Evolutionary conservation across 306 rosid genomes (phyloP), one percentile per base, ranked within the genome.

Genomic region (Begonia masoniana): DNA sequence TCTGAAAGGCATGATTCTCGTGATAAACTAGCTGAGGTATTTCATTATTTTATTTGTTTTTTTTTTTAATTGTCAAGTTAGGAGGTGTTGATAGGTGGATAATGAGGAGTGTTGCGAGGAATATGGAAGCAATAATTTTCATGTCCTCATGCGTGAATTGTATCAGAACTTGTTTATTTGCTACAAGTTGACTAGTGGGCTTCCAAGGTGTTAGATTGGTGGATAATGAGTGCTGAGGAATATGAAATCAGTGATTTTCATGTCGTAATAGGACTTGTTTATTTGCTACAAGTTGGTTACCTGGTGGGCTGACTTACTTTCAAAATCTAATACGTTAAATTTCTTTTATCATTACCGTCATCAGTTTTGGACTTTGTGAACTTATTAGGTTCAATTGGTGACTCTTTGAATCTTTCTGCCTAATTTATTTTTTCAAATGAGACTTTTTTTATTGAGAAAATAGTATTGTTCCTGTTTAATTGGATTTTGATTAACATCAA

Each of bases 21-120:
- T n/a, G 96, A 83, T 62, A 52, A 71, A 60, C 72, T 81, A 4
- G 62, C 65, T 5, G 94, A 87, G 94, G 96, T 87, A 60, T 59
- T 49, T 51, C 54, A 8, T 13, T 47, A 10, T 48, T n/a, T 15
- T 17, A 17, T 39, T 65, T 41, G 4, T 43, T 43, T 65, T 10
- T n/a, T n/a, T n/a, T 10, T 51, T 48, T 56, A 52, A 59, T 47
- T 21, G 16, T 64, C 15, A 66, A 50, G 9, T 49, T 41, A 4
- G 24, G 17, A 35, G 50, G 23, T 9, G n/a, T 51, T 45, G 6
- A 12, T 45, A 3, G 49, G 49, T 45, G n/a, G n/a, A 45, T 45
- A 11, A 45, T 45, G 15, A 7, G 15, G 4, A n/a, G 13, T 45
- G 49, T 0, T 43, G 47, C 1, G 47, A 43, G 47, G 10, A 43